A percentile compares a stretch with the other conserved stretches of the same genome.
Evolutionary conservation across 2,329 filamentous ascomycete genomes (phyloP).

Genomic region (Aspergillus aculeatus): DNA sequence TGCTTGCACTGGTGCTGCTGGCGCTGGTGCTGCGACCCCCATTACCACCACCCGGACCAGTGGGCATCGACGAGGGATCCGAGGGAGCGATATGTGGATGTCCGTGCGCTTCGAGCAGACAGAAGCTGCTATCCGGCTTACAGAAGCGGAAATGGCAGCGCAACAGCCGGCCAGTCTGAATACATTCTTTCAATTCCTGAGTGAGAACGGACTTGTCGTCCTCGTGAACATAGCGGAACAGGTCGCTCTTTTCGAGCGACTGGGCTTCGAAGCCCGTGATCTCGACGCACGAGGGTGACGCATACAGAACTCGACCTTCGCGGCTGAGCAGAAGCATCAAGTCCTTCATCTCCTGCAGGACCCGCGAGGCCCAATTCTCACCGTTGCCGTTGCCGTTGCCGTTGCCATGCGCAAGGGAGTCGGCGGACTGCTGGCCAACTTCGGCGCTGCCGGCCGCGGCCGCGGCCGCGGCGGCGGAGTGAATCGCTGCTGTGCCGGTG

Average conservation of each 20-base stretch:
- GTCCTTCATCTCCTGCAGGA: constrained; percentile 86
- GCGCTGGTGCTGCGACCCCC: neutral
- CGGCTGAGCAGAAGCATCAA: constrained; percentile 83
- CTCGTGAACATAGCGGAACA: constrained; percentile 79
- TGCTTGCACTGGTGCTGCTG: neutral
- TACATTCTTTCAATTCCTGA: constrained; percentile 84
- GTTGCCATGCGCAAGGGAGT: neutral
- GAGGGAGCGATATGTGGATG: constrained; percentile 77
- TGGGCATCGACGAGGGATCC: constrained; percentile 26
- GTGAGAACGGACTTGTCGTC: constrained; percentile 82
- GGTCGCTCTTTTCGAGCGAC: constrained; percentile 71
- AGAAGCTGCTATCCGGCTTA: constrained; percentile 70
- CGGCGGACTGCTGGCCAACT: neutral
- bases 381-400: neutral
- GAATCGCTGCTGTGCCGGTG: neutral
- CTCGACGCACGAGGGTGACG: constrained; percentile 72
- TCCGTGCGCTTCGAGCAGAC: constrained; percentile 87
- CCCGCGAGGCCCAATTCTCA: constrained; percentile 71
- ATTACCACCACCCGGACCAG: constrained; percentile 29
- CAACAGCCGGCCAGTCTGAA: constrained; percentile 74
- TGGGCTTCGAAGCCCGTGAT: constrained; percentile 73
- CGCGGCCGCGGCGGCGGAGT: neutral
- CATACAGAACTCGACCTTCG: constrained; percentile 78
- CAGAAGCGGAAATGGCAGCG: constrained; percentile 84
- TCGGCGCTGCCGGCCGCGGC: neutral